phyloP scores from a whole-genome alignment of 352 stramenopile species.

The Pythium volutum region DNA sequence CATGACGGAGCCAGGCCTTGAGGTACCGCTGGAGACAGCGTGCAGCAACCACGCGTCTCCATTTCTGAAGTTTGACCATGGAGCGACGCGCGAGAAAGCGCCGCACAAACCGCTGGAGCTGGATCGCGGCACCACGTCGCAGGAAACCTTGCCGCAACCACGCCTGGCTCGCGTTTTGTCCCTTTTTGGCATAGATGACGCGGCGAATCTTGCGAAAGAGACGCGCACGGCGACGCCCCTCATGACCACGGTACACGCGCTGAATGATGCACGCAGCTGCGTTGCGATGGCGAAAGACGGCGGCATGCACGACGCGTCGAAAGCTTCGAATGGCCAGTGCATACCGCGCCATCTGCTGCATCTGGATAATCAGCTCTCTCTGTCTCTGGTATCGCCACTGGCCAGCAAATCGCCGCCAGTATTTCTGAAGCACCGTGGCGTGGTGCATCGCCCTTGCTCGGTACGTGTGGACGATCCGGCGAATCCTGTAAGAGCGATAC shows the following conservation, averaged over 20 bases:
- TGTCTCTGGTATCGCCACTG: constrained; percentile 27
- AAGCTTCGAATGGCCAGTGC: constrained; percentile 28
- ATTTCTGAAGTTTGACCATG: constrained; percentile 43
- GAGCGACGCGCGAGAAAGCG: constrained; percentile 34
- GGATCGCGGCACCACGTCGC: constrained; percentile 35
- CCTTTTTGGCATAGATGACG: constrained; percentile 42
- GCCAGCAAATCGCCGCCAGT: constrained; percentile 34
- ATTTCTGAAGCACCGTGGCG: constrained; percentile 37
- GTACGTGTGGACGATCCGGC: constrained; percentile 30
- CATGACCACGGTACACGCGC: constrained; percentile 41
- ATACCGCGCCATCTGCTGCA: constrained; percentile 45
- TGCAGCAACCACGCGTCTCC: constrained; percentile 39
- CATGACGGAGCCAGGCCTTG: constrained; percentile 40
- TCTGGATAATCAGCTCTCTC: constrained; percentile 32
- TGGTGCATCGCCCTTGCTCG: constrained; percentile 23
- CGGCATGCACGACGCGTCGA: constrained; percentile 26
- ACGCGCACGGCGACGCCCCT: constrained; percentile 44
- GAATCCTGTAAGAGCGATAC: constrained; percentile 35
- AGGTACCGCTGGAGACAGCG: constrained; percentile 53
- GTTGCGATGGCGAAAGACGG: constrained; percentile 30
- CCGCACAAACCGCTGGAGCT: constrained; percentile 51
- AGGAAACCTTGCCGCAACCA: constrained; percentile 51
- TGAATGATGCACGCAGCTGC: constrained; percentile 39
- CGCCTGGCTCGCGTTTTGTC: constrained; percentile 51
- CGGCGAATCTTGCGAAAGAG: constrained; percentile 67